phyloP scores from a whole-genome alignment of 164 flowering plant species.

The Liquidambar formosana region DNA sequence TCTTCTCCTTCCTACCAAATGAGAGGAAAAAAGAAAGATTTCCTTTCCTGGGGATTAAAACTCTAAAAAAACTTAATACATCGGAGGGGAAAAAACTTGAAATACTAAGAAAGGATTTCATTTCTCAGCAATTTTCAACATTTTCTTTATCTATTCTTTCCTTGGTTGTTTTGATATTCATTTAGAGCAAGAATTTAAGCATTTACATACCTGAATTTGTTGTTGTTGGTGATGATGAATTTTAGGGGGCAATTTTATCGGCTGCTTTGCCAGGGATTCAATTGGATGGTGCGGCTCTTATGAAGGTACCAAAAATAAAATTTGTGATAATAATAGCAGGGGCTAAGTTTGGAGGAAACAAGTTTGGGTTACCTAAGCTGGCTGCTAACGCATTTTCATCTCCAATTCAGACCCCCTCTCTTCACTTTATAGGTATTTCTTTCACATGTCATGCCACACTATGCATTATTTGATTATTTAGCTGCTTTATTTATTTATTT shows the following conservation, averaged over 20 bases:
- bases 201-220: neutral
- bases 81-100: too few species aligned
- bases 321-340: conserved; percentile 43
- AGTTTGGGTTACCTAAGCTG: conserved; percentile 25
- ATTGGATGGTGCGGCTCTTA: conserved; percentile 33
- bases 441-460: too few species aligned
- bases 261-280: conserved; percentile 47
- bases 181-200: too few species aligned
- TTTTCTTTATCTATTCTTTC: neutral
- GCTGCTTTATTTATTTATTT: too few species aligned
- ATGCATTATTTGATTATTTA: too few species aligned
- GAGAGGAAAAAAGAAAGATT: too few species aligned
- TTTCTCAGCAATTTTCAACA: too few species aligned
- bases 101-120: too few species aligned
- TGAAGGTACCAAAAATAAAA: conserved; percentile 42
- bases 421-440: conserved; percentile 43
- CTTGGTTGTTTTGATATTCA: neutral
- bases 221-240: neutral
- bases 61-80: too few species aligned
- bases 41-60: too few species aligned
- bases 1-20: too few species aligned
- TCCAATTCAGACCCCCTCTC: conserved; percentile 36
- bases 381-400: conserved; percentile 37
- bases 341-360: conserved; percentile 32
- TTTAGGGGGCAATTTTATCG: conserved; percentile 42